Evolutionary conservation across 164 flowering plant genomes (phyloP), one percentile per base, ranked within the genome.

Genomic region (Taxillus chinensis): DNA sequence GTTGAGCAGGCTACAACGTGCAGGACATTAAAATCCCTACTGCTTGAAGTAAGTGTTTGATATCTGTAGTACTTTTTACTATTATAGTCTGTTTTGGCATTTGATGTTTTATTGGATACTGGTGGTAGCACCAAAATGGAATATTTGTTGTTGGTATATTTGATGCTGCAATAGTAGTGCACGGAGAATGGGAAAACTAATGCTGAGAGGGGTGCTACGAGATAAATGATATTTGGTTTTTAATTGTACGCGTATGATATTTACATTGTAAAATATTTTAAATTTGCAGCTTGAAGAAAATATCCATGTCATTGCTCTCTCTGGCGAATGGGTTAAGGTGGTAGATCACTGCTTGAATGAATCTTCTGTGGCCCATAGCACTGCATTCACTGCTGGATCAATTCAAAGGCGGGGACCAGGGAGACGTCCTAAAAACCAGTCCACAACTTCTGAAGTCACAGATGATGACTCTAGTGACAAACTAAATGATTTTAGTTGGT

Each of bases 281-380:
- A 7, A 42, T 60, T 65, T 85, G 81, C 92, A 95, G 99, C 81
- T 95, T 64, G 99, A 85, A 81, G 80, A 81, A 68, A 82, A 86
- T 66, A 78, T 95, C 15, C 83, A 82, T 27, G 5, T 16, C 2
- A 67, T 86, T 68, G 87, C 90, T 74, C 68, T 89, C 64, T 86
- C 90, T 63, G 80, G 83, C 6, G 93, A 80, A 16, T 95, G 99
- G 99, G 39, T 78, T 49, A 95, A 91, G 78, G 71, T 75, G 64
- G 85, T 80, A 60, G 96, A 87, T 80, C 84, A 80, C 68, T 74
- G 79, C 78, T 65, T 69, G 5, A 67, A 67, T 64, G 90, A 85
- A 46, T 66, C 77, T 71, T 75, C 82, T 59, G 70, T 64, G 15
- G 64, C 59, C 39, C 86, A 77, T 62, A 76, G 57, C 63, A 69